Conservation (phyloP, 257 asterid species). For the Solanum pinnatisectum region DNA sequence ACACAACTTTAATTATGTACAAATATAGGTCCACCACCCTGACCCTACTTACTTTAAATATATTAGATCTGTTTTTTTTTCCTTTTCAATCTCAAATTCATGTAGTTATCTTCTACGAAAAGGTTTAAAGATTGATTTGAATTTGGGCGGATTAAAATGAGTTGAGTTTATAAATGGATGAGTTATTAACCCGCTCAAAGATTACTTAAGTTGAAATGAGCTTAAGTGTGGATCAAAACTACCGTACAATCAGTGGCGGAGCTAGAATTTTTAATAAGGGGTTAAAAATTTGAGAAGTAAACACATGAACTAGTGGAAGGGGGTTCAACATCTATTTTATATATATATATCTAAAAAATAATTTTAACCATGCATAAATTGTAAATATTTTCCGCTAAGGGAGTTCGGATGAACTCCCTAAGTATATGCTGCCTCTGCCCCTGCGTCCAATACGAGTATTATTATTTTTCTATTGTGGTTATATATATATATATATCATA, state of each 20-base stretch:
- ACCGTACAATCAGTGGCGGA: neutral
- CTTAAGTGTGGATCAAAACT: neutral
- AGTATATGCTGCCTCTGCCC: too few relatives aligned
- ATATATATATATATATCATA: neutral
- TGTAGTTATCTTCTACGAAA: neutral
- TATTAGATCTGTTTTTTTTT: neutral
- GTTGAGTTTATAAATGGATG: neutral
- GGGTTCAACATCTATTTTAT: too few relatives aligned
- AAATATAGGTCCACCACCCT: neutral
- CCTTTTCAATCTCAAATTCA: neutral
- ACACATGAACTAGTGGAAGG: too few relatives aligned
- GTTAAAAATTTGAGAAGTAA: too few relatives aligned
- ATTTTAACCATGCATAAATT: too few relatives aligned
- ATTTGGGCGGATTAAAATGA: neutral
- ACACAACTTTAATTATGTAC: slow-evolving; percentile 4
- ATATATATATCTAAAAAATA: too few relatives aligned
- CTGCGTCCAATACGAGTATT: neutral
- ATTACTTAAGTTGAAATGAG: neutral
- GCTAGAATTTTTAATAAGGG: too few relatives aligned
- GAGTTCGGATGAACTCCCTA: too few relatives aligned
- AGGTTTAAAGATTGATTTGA: neutral
- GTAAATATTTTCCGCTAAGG: too few relatives aligned
- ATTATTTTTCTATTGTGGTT: neutral
- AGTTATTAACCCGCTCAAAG: neutral
- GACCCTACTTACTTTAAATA: neutral